Evolutionary conservation across 78 protist genomes (phyloP).

Genomic region (Chrysochromulina parva): DNA sequence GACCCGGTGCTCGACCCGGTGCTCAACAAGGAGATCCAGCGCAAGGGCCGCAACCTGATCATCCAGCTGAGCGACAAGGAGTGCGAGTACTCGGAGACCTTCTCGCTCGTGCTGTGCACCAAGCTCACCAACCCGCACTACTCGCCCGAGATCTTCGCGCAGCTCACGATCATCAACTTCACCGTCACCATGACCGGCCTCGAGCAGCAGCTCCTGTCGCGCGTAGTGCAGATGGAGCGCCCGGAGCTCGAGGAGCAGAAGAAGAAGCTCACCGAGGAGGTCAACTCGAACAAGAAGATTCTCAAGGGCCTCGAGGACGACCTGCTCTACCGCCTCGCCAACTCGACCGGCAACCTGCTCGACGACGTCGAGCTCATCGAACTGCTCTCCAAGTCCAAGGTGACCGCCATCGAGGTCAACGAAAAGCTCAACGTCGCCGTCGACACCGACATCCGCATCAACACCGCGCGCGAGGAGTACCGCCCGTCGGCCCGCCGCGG

Average conservation of each 20-base stretch:
- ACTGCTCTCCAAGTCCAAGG: conserved; percentile 76
- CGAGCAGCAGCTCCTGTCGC: conserved; percentile 86
- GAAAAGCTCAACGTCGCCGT: conserved; percentile 62
- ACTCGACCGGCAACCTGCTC: conserved; percentile 81
- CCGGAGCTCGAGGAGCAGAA: conserved; percentile 80
- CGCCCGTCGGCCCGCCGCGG: conserved; percentile 82
- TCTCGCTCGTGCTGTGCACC: conserved; percentile 76
- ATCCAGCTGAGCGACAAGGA: conserved; percentile 82
- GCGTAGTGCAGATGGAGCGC: conserved; percentile 77
- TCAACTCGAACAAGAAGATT: conserved; percentile 61
- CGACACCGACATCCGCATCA: conserved; percentile 67
- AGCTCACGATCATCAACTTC: conserved; percentile 78
- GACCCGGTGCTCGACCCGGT: conserved; percentile 89
- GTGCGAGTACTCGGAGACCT: conserved; percentile 55
- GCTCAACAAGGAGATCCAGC: conserved; percentile 75
- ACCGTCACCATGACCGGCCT: conserved; percentile 86
- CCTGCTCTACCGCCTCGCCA: conserved; percentile 69
- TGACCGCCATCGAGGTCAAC: conserved; percentile 59
- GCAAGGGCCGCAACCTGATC: conserved; percentile 54
- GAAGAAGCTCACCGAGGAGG: conserved; percentile 66
- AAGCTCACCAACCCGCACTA: conserved; percentile 85
- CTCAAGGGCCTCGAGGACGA: conserved; percentile 69
- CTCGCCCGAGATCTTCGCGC: conserved; percentile 88
- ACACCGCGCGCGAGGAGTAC: conserved; percentile 78
- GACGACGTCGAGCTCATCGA: conserved; percentile 82